A percentile compares a stretch with the other conserved stretches of the same genome.
These are phyloP conservation scores for Tylopilus felleus DNA, from an alignment of 768 basidiomycete genomes.

Conservation along the genomic window DNA sequence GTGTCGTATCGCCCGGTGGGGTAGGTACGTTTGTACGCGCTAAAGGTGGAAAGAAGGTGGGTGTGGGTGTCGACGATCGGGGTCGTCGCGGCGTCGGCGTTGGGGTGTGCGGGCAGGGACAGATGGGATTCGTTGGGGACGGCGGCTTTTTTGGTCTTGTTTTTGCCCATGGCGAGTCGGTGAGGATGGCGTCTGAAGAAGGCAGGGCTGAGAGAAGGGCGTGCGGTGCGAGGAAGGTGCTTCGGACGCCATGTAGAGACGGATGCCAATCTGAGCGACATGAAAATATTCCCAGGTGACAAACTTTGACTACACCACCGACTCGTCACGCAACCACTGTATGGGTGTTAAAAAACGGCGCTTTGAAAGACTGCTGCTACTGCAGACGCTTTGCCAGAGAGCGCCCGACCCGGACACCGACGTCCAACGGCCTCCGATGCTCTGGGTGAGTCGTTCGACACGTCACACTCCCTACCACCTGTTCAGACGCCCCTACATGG, in stretches of 20 bases:
- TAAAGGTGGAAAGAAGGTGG: constrained; percentile 74
- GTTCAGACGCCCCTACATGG: no score
- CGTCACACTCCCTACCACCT: no score
- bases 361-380: no score
- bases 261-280: not conserved
- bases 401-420: no score
- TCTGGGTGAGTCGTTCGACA: no score
- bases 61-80: constrained; percentile 83
- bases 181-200: not conserved
- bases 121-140: constrained; percentile 35
- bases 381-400: no score
- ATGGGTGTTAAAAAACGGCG: no score
- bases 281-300: not conserved
- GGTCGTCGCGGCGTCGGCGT: constrained; percentile 12
- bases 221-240: not conserved
- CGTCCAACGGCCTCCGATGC: no score
- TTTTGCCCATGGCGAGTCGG: constrained; percentile 34
- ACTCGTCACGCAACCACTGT: no score
- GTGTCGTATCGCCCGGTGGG: constrained; percentile 48
- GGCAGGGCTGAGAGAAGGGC: not conserved
- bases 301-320: no score
- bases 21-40: constrained; percentile 60
- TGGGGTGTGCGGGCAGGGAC: constrained; percentile 28
- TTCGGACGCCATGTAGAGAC: not conserved
- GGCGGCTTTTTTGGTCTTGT: constrained; percentile 33